Percentiles rank a stretch among this genome's conserved stretches.
phyloP scores from a whole-genome alignment of 805 yeast species.

The Yarrowia osloensis region DNA sequence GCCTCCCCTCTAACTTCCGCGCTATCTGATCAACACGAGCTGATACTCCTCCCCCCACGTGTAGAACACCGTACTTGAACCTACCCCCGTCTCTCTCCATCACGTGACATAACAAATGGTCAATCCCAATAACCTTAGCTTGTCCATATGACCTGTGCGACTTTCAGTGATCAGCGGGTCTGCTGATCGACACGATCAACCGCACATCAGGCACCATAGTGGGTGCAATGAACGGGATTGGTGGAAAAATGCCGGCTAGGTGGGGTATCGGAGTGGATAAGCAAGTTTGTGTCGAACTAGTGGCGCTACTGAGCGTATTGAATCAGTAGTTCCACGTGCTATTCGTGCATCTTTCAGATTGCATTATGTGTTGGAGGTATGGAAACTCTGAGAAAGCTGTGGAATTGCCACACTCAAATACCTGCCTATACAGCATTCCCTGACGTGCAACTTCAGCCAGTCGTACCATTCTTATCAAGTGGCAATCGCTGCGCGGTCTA shows the following conservation, averaged over 20 bases:
- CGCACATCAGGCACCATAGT: slow-evolving; percentile 4
- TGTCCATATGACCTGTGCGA: not conserved
- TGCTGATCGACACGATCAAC: not conserved
- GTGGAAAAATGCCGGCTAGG: not conserved
- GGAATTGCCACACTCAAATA: not conserved
- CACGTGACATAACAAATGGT: not conserved
- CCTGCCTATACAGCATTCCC: not conserved
- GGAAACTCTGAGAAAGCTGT: not conserved
- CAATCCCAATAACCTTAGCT: not conserved
- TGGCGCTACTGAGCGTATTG: not conserved
- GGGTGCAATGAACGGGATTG: not conserved
- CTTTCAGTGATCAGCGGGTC: not conserved
- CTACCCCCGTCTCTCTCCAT: not conserved
- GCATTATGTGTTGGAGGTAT: too few relatives aligned
- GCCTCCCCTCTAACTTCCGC: too few relatives aligned
- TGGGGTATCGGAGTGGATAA: not conserved
- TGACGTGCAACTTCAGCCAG: not conserved
- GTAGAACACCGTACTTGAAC: not conserved
- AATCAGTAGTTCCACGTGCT: not conserved
- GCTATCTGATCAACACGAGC: not conserved
- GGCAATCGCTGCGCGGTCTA: slow-evolving; percentile 1
- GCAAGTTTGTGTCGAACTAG: not conserved
- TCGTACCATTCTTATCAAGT: slow-evolving; percentile 16
- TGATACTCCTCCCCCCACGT: not conserved
- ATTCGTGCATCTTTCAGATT: too few relatives aligned